Base-by-base conservation (phyloP, 345 rosid species). In the Acer yangbiense region DNA sequence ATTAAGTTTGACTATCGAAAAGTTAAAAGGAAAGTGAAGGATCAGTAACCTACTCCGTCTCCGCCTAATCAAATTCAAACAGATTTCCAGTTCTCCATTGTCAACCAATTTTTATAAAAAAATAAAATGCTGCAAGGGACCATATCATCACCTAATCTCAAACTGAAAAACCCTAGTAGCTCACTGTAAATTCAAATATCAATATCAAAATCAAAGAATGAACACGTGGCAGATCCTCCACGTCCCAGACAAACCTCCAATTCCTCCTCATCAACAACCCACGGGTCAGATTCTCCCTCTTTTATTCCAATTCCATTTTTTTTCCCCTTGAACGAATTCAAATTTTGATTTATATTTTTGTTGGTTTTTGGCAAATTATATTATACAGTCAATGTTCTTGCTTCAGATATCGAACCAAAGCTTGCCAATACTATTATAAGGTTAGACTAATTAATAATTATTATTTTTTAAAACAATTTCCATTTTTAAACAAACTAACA, bases 381-480 rank as follows among this genome's bases (percentile, higher is more conserved):
- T 13, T 21, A 5, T 41, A 18, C 81, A 93, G 98, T 89, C 72
- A 80, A 84, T 79, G 95, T 89, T n/a, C 78, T 84, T 80, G 94
- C 95, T 2, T 86, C 95, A 41, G 72, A 77, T 4, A 83, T 93
- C 65, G 91, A 93, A 77, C 95, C 93, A 13, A 90, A 90, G 76
- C 73, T 74, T 69, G 90, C 94, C 62, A 92, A 93, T 79, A 81
- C 83, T 23, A 72, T 93, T 18, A 82, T 92, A 65, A 92, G 98
- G 97, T 95, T 52, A 77, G 80, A 62, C 58, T 17, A 8, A 2
- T 35, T 60, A 41, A 17, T 7, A 21, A 9, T 46, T 11, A 23
- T 21, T 1, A 23, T 18, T 7, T 7, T 27, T 63, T 9, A 3
- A 20, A 73, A 23, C 32, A 21, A 6, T 5, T 50, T 74, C 13